phyloP scores from a whole-genome alignment of 495 filamentous ascomycete species.

The Patellaria atrata region DNA sequence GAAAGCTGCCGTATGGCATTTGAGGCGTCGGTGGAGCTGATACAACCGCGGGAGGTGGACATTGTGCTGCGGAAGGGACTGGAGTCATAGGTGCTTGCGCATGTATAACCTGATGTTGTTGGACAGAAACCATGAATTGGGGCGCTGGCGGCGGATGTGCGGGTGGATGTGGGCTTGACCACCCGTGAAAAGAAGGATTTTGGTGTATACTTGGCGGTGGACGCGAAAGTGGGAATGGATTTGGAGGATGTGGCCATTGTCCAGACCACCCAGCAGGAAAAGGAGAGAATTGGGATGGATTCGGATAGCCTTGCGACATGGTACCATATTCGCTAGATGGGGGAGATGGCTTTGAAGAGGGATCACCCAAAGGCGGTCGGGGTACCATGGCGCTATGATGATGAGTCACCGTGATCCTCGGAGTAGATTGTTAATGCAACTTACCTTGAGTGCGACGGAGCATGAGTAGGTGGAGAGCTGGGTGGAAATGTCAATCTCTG shows the following conservation, averaged over 20 bases:
- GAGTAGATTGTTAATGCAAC: too few species aligned
- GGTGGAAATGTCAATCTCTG: too few species aligned
- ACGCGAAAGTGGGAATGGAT: not conserved
- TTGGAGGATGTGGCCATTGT: not conserved
- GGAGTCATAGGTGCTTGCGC: not conserved
- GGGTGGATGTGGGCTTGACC: too few species aligned
- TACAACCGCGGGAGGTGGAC: slow-evolving; percentile 1
- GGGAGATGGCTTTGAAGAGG: not conserved
- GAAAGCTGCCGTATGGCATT: slow-evolving; percentile 3
- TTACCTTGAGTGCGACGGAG: too few species aligned
- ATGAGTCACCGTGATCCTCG: too few species aligned
- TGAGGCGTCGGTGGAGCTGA: not conserved
- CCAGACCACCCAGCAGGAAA: not conserved
- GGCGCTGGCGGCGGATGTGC: too few species aligned
- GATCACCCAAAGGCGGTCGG: not conserved
- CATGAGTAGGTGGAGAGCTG: too few species aligned
- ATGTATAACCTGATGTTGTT: not conserved
- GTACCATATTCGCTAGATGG: not conserved
- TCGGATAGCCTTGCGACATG: slow-evolving; percentile 1
- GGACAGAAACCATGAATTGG: not conserved
- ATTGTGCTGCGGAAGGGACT: not conserved
- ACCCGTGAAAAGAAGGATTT: too few species aligned
- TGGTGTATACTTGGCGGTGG: not conserved
- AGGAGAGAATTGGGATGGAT: not conserved
- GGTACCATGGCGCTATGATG: not conserved